Conservation (phyloP, 345 rosid species). For the Sonneratia alba region DNA sequence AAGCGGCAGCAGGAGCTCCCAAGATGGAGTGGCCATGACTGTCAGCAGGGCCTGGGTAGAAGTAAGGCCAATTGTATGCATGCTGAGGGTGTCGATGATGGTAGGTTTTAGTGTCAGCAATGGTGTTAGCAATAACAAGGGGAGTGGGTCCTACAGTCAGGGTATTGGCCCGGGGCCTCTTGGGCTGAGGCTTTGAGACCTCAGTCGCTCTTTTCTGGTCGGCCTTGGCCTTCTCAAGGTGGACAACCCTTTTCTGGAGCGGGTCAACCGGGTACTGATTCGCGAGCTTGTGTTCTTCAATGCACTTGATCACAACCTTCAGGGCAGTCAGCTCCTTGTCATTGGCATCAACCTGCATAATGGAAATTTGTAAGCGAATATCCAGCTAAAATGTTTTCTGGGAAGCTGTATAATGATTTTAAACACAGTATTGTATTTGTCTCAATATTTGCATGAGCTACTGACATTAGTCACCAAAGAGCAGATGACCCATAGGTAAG, state of each 20-base stretch:
- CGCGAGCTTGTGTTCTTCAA: constrained; percentile 90
- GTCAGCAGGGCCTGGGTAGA: constrained; percentile 34
- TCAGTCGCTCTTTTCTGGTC: constrained; percentile 81
- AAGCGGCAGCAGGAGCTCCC: constrained; percentile 45
- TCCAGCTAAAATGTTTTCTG: background rate
- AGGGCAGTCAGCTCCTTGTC: constrained; percentile 82
- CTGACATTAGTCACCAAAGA: no score
- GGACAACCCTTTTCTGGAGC: constrained; percentile 59
- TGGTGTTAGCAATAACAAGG: constrained; percentile 35
- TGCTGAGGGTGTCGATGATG: constrained; percentile 70
- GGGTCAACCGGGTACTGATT: constrained; percentile 64
- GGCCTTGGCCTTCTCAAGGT: constrained; percentile 91
- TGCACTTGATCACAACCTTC: constrained; percentile 79
- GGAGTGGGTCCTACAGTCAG: constrained; percentile 30
- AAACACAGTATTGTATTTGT: no score
- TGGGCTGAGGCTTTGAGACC: constrained; percentile 80
- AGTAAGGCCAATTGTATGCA: constrained; percentile 68
- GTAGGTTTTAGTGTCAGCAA: constrained; percentile 40
- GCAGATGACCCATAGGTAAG: background rate
- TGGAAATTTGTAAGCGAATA: background rate
- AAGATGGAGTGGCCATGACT: constrained; percentile 45
- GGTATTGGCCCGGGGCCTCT: constrained; percentile 78
- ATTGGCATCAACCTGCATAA: constrained; percentile 59
- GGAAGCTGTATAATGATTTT: no score
- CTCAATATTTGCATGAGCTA: no score